Evolutionary conservation across 179 eudicot species (phyloP), one percentile per base, ranked within the genome.

Genomic region (Carnegiea gigantea): DNA sequence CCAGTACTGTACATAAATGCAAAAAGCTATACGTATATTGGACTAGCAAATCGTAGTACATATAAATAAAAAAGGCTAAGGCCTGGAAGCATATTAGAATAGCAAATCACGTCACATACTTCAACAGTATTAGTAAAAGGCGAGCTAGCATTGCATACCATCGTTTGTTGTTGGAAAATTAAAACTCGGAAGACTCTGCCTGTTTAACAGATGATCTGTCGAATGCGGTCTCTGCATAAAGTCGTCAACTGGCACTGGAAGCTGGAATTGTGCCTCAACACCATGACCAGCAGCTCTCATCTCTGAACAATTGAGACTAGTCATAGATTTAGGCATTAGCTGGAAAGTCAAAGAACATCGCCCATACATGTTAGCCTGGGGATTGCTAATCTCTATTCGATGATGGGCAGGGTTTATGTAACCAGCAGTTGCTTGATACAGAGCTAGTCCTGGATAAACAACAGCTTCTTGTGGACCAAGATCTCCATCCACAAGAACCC

Each of bases 281-380:
- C 97, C 99, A 88, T 95, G 92, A 82, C 98, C 99, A 81, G 99
- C 99, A 81, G 97, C 97, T 84, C 97, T 90, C 99, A 95, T 95
- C 87, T 95, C 99, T 33, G 95, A 87, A 85, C 97, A 95, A 80
- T 84, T 92, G 77, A 95, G 92, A 85, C 83, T 91, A 46, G 93
- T 86, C 98, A 90, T 91, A 53, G 99, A 91, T 85, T 94, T 95
- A 11, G 99, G 98, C 98, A 95, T 95, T 75, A 95, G 93, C 86
- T 95, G 93, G 85, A 93, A 95, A 71, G 91, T 87, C 77, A 95
- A 77, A 71, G 98, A 93, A 85, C 93, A 92, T 44, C 98, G 87
- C 18, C 97, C 98, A 84, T 85, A 90, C 85, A 93, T 81, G 88
- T 85, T 84, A 84, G 86, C 87, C 77, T 94, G 97, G 73, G 88